These are phyloP conservation scores for Colletotrichum agaves DNA, from an alignment of 2,329 filamentous ascomycete species.

Conservation along the genomic window DNA sequence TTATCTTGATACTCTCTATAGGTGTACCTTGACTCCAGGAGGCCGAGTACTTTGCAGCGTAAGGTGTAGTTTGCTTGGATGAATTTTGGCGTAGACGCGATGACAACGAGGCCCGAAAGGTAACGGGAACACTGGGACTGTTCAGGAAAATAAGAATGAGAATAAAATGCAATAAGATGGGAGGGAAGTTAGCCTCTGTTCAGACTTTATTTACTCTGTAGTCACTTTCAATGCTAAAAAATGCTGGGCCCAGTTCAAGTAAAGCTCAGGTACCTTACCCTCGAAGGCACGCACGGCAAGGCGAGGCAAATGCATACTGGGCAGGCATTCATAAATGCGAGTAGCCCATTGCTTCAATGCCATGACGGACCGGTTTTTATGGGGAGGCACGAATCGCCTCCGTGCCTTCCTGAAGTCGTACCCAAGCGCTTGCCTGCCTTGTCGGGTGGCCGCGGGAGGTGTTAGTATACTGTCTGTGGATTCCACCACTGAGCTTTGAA, in stretches of 20 bases:
- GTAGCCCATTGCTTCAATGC: conserved; percentile 14
- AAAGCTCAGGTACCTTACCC: no score
- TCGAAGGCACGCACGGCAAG: conserved; percentile 12
- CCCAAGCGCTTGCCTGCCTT: conserved; percentile 33
- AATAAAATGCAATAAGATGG: background rate
- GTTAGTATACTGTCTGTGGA: conserved; percentile 25
- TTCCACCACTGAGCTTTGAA: conserved; percentile 22
- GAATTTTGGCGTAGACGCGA: conserved; percentile 5
- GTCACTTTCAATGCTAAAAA: conserved; percentile 26
- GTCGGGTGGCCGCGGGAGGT: conserved; percentile 25
- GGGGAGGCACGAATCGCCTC: background rate
- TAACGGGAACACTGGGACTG: no score
- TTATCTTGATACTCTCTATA: no score
- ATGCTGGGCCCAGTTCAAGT: no score
- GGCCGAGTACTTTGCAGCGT: background rate
- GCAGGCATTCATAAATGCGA: background rate
- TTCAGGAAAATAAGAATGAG: no score
- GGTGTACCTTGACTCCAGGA: no score
- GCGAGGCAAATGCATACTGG: conserved; percentile 1
- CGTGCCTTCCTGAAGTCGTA: conserved; percentile 32
- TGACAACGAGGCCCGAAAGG: background rate
- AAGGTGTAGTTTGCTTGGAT: background rate
- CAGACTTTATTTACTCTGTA: conserved; percentile 13
- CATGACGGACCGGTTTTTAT: background rate
- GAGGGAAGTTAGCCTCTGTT: conserved; percentile 16